phyloP scores from a whole-genome alignment of 306 rosid genomes.

The Calophaca sinica region DNA sequence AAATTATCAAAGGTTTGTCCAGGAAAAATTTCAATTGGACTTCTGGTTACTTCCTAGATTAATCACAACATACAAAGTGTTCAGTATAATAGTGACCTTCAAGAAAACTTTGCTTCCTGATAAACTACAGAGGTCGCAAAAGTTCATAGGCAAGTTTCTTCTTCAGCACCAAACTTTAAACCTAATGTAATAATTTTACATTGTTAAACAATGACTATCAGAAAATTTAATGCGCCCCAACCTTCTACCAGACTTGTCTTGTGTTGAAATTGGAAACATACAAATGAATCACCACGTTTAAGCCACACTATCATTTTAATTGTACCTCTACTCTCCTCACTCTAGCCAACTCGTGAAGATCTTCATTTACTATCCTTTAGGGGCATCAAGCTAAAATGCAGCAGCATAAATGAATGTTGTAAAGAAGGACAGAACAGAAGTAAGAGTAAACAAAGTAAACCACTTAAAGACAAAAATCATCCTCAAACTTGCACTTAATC shows the following conservation, averaged over 20 bases:
- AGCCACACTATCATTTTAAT: neutral
- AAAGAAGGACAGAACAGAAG: neutral
- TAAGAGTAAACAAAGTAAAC: neutral
- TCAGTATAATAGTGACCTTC: constrained; percentile 1
- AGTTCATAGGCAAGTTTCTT: constrained; percentile 21
- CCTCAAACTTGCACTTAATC: neutral
- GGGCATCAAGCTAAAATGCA: constrained; percentile 12
- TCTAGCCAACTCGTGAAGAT: neutral
- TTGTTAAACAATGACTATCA: constrained; percentile 2
- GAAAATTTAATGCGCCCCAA: constrained; percentile 5
- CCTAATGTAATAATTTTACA: neutral
- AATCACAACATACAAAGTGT: constrained; percentile 20
- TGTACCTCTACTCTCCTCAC: neutral
- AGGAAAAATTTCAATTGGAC: constrained; percentile 19
- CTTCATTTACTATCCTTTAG: neutral
- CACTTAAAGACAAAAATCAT: neutral
- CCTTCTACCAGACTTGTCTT: constrained; percentile 4
- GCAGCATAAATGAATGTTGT: neutral
- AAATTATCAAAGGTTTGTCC: constrained; percentile 18
- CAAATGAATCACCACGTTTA: constrained; percentile 20
- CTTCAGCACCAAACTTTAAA: constrained; percentile 20
- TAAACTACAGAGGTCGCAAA: constrained; percentile 20
- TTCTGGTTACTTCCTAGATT: constrained; percentile 19
- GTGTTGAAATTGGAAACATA: constrained; percentile 12
- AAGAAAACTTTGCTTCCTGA: constrained; percentile 14